phyloP scores from a whole-genome alignment of 345 rosid genomes.

The Eucalyptus erythrocorys region DNA sequence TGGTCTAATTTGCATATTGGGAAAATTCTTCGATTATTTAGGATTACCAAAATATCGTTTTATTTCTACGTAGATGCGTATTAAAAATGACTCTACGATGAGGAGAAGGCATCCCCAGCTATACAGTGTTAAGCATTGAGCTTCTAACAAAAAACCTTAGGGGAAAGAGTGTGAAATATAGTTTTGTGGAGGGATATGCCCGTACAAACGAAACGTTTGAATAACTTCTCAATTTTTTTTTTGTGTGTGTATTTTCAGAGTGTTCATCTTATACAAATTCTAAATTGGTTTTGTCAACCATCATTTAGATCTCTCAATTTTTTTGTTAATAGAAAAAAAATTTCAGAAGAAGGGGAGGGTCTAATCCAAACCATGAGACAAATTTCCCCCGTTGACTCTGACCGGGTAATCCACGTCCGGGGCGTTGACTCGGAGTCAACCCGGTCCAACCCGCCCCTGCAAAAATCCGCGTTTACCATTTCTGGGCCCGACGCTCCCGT shows the following conservation, averaged over 20 bases:
- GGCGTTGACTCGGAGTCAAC: neutral
- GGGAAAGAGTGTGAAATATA: neutral
- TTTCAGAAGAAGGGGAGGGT: rapidly evolving
- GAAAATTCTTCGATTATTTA: too few species aligned
- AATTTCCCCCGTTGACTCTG: neutral
- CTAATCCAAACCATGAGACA: neutral
- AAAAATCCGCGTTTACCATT: neutral
- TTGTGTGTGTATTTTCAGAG: neutral
- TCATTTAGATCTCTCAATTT: neutral
- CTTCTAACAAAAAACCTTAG: neutral
- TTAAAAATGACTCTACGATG: neutral
- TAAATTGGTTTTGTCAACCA: neutral
- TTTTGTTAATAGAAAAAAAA: neutral
- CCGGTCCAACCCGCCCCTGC: neutral
- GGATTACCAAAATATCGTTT: too few species aligned
- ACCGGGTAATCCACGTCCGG: neutral
- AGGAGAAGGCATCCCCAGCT: neutral
- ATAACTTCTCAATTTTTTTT: neutral
- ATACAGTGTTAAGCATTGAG: neutral
- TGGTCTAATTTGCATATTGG: neutral
- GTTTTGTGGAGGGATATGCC: neutral
- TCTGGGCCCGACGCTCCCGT: neutral
- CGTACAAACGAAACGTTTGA: rapidly evolving
- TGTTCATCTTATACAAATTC: neutral
- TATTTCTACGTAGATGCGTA: rapidly evolving